Base-by-base conservation (phyloP, 2,329 filamentous ascomycete genomes). In the Dothideomycetidae sp. region DNA sequence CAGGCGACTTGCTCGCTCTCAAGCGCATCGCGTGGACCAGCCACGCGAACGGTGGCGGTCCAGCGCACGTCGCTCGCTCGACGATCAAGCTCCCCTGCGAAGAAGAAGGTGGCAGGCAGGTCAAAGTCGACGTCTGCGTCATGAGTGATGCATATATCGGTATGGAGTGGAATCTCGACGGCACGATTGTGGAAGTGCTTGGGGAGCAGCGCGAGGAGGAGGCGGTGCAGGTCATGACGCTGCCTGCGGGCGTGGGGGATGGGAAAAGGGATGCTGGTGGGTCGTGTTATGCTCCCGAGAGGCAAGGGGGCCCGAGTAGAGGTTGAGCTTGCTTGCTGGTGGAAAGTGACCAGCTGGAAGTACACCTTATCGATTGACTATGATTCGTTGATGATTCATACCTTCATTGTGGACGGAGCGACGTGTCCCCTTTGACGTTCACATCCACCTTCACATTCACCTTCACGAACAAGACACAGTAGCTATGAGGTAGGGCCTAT, bases 61-160 rank as follows among this genome's bases (percentile, higher is more conserved):
- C 15, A 15, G 31, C 11, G 21, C 21, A 26, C 7, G 21, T 26
- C n/a, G n/a, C n/a, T n/a, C n/a, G n/a, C n/a, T n/a, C n/a, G n/a
- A n/a, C n/a, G n/a, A 26, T 26, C 21, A 26, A 26, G n/a, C n/a
- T 26, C 7, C 21, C 21, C n/a, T 7, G 21, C 7, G 21, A 7
- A 26, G 21, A 7, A n/a, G n/a, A n/a, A n/a, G 56, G 54, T 23
- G 53, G 53, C 16, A 61, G 64, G 44, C 67, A 62, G 10, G 73
- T 75, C 49, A 79, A 70, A 53, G 58, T 93, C 7, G 78, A 84
- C 52, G 70, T 94, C 3, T 55, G 71, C 44, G 75, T 94, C 2
- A 64, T 90, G 12, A 96, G 88, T 57, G 90, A 96, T 65, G 76
- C 75, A 11, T 96, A 96, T 58, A 64, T 84, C 21, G 83, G 81